Evolutionary conservation across 352 stramenopile genomes (phyloP).

Genomic region (Pythium aquatile): DNA sequence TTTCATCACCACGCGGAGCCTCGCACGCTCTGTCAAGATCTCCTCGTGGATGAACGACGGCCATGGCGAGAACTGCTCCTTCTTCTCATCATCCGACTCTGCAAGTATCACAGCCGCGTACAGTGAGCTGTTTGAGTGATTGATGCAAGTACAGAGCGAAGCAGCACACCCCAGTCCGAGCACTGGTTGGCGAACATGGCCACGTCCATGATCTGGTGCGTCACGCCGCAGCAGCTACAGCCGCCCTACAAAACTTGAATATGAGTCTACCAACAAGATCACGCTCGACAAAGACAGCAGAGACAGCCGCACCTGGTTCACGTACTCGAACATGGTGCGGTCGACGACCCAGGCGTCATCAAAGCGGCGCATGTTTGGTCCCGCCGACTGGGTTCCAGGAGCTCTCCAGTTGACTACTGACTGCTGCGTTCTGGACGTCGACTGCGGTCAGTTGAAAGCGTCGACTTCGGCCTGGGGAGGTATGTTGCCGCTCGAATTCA

Average conservation of each 20-base stretch:
- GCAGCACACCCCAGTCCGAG: slow-evolving; percentile 76
- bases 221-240: slow-evolving; percentile 91
- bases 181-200: slow-evolving; percentile 84
- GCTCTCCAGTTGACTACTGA: slow-evolving; percentile 10
- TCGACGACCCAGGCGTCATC: slow-evolving; percentile 90
- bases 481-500: background rate
- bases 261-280: background rate
- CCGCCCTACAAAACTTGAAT: slow-evolving; percentile 46
- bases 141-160: background rate
- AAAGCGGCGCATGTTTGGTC: slow-evolving; percentile 54
- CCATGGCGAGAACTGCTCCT: slow-evolving; percentile 87
- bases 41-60: slow-evolving; percentile 89
- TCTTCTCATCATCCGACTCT: slow-evolving; percentile 91
- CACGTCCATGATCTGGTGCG: slow-evolving; percentile 85
- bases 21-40: slow-evolving; percentile 89
- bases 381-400: too few species aligned
- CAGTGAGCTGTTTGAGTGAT: background rate
- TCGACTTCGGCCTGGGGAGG: background rate
- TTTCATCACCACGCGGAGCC: slow-evolving; percentile 84
- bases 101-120: slow-evolving; percentile 16
- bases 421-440: background rate
- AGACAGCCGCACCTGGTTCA: slow-evolving; percentile 62
- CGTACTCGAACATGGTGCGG: slow-evolving; percentile 94
- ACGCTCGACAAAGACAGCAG: background rate
- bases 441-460: background rate